Evolutionary conservation across 495 filamentous ascomycete genomes (phyloP).

Genomic region (Cairneyella variabilis): DNA sequence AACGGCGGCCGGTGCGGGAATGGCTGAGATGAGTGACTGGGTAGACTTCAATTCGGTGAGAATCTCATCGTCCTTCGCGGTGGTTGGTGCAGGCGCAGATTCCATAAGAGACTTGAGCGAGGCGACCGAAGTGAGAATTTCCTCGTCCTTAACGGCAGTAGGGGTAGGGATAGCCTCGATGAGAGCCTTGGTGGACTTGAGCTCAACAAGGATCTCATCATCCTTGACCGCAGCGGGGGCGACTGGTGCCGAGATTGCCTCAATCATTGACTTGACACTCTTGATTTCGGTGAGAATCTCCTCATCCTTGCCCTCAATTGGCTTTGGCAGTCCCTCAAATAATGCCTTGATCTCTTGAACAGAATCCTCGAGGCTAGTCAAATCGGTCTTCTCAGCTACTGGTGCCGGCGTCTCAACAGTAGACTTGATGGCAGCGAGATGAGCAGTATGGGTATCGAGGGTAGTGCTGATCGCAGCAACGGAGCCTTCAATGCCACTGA

Average conservation of each 20-base stretch:
- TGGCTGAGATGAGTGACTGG: background rate
- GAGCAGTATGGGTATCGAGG: constrained; percentile 1
- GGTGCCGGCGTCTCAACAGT: background rate
- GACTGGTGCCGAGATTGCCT: constrained; percentile 7
- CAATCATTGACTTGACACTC: constrained; percentile 7
- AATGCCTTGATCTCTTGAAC: background rate
- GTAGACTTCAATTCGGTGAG: background rate
- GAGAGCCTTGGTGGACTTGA: background rate
- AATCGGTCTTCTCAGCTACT: constrained; percentile 7
- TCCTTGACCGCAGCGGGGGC: constrained; percentile 10
- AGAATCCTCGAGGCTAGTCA: background rate
- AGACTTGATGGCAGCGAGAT: constrained; percentile 7
- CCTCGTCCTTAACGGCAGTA: background rate
- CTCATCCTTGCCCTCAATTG: constrained; percentile 2
- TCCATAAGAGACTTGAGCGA: constrained; percentile 2
- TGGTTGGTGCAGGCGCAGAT: constrained; percentile 3
- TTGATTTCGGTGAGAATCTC: constrained; percentile 13
- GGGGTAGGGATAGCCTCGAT: constrained; percentile 4
- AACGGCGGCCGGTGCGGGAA: background rate
- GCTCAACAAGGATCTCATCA: constrained; percentile 7
- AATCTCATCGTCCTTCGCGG: background rate
- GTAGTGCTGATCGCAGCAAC: constrained; percentile 2
- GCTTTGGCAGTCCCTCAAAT: constrained; percentile 5
- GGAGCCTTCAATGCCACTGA: constrained; percentile 9
- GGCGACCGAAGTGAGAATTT: constrained; percentile 3